Evolutionary conservation across 2,329 filamentous ascomycete genomes (phyloP).

Genomic region (Neonectria magnoliae): DNA sequence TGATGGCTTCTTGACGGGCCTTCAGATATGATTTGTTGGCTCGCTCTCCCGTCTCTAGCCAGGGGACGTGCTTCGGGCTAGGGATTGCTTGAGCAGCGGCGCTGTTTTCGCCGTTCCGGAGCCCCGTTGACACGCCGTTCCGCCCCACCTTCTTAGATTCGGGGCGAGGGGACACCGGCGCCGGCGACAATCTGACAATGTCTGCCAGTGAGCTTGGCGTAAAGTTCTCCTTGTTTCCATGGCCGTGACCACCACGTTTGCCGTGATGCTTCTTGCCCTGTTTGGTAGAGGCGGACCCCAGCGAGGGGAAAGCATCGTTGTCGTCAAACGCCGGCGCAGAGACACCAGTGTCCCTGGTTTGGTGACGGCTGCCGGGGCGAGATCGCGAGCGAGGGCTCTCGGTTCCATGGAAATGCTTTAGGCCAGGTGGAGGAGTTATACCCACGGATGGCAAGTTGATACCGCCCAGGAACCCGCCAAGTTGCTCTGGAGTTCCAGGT

Average conservation of each 20-base stretch:
- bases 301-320: slow-evolving; percentile 91
- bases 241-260: slow-evolving; percentile 85
- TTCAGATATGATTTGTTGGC: slow-evolving; percentile 96
- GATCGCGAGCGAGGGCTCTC: slow-evolving; percentile 79
- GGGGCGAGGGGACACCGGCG: slow-evolving; percentile 72
- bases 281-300: slow-evolving; percentile 80
- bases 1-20: slow-evolving; percentile 93
- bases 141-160: slow-evolving; percentile 68
- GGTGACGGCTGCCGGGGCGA: slow-evolving; percentile 83
- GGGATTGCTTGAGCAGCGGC: slow-evolving; percentile 84
- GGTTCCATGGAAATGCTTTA: slow-evolving; percentile 70
- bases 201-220: slow-evolving; percentile 85
- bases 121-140: slow-evolving; percentile 72
- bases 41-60: slow-evolving; percentile 91
- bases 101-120: slow-evolving; percentile 79
- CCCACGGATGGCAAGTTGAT: slow-evolving; percentile 62
- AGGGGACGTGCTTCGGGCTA: slow-evolving; percentile 90
- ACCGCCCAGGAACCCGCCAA: slow-evolving; percentile 62
- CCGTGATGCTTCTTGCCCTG: slow-evolving; percentile 91
- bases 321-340: slow-evolving; percentile 86
- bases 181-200: slow-evolving; percentile 94
- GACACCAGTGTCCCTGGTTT: slow-evolving; percentile 66
- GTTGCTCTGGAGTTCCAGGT: slow-evolving; percentile 67
- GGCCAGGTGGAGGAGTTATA: slow-evolving; percentile 74
- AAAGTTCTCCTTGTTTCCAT: slow-evolving; percentile 73